A percentile compares a stretch with the other conserved stretches of the same genome.
These are phyloP conservation scores for Ceraceosorus guamensis DNA, from an alignment of 1,284 basidiomycete genomes.

Conservation along the genomic window DNA sequence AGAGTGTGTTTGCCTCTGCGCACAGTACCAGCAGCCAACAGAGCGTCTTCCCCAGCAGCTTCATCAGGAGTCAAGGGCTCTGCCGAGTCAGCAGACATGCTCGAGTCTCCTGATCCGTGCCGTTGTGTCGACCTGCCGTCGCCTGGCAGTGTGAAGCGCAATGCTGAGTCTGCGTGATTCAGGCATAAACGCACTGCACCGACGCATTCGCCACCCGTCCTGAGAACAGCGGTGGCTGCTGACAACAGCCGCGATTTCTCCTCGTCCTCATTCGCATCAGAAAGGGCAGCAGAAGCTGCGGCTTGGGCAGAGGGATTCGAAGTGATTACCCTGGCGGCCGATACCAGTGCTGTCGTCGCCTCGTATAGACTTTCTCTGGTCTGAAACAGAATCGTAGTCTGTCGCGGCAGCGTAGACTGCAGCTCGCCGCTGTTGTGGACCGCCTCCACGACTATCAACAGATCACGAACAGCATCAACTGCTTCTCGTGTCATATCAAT, in stretches of 20 bases:
- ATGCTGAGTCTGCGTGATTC: constrained; percentile 17
- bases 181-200: constrained; percentile 36
- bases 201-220: constrained; percentile 49
- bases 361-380: constrained; percentile 78
- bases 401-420: constrained; percentile 21
- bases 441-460: constrained; percentile 84
- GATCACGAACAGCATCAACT: constrained; percentile 81
- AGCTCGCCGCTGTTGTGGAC: constrained; percentile 28
- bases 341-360: constrained; percentile 76
- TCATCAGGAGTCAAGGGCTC: no score
- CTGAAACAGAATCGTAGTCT: constrained; percentile 42
- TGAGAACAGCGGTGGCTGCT: constrained; percentile 75
- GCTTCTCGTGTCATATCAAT: constrained; percentile 89
- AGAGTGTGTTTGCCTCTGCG: constrained; percentile 50
- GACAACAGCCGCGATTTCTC: constrained; percentile 66
- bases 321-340: constrained; percentile 66
- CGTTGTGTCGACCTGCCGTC: no score
- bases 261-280: constrained; percentile 63
- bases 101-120: no score
- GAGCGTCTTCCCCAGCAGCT: no score
- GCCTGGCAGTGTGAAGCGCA: constrained; percentile 12
- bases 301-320: constrained; percentile 47
- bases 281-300: constrained; percentile 21
- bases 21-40: not conserved
- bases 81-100: no score